Percentiles rank a stretch among this genome's conserved stretches.
phyloP scores from a whole-genome alignment of 495 filamentous ascomycete species.

The Saxispiralis lemnorum region DNA sequence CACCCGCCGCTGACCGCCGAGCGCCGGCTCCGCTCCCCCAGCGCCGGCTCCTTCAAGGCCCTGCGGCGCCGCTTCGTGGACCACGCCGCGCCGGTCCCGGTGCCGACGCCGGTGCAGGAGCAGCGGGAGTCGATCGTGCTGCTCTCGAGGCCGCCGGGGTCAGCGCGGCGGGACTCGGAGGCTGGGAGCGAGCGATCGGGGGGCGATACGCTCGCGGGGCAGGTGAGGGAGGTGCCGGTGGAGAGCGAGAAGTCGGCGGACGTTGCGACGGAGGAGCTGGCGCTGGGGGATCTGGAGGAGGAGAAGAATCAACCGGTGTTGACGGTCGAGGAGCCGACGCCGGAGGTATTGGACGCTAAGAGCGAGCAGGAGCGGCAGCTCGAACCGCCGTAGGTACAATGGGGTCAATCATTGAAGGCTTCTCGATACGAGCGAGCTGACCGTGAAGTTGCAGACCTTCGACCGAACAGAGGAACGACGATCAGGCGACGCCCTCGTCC shows the following conservation, averaged over 20 bases:
- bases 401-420: background rate
- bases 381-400: background rate
- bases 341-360: conserved; percentile 1
- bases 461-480: background rate
- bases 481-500: background rate
- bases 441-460: background rate
- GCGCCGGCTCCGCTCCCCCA: background rate
- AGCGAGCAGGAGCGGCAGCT: background rate
- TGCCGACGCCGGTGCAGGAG: background rate
- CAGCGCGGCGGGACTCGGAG: background rate
- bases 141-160: background rate
- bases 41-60: background rate
- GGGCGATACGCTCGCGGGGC: background rate
- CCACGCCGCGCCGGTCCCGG: background rate
- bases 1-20: background rate
- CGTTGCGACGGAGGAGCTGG: background rate
- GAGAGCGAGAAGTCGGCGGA: background rate
- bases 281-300: background rate
- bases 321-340: conserved; percentile 8
- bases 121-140: background rate
- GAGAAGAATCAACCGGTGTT: conserved; percentile 2
- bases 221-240: background rate
- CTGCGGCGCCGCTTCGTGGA: background rate
- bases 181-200: background rate
- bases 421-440: background rate